Conservation (phyloP, 164 flowering plant species). For the Sedum album region DNA sequence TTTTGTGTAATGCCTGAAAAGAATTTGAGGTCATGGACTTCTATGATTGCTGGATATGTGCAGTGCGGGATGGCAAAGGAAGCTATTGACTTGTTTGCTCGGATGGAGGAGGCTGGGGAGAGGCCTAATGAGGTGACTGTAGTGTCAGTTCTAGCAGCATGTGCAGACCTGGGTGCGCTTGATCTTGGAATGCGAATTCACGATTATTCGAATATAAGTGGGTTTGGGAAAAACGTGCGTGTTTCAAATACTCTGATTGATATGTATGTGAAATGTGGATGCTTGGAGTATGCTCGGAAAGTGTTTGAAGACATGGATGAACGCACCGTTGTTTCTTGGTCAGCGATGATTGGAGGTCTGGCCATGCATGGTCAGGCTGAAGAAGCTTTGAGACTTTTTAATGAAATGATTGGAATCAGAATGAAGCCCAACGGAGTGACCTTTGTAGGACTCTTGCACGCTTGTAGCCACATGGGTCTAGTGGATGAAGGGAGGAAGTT, state of each 20-base stretch:
- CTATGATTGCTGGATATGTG: conserved; percentile 53
- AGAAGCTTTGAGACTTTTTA: conserved; percentile 36
- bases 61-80: conserved; percentile 53
- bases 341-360: conserved; percentile 67
- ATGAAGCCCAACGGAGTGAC: conserved; percentile 50
- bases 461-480: conserved; percentile 62
- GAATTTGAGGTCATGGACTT: conserved; percentile 59
- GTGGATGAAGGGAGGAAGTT: conserved; percentile 34
- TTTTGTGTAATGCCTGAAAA: conserved; percentile 50
- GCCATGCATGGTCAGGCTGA: conserved; percentile 50
- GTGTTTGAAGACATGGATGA: conserved; percentile 48
- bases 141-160: conserved; percentile 61
- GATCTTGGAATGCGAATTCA: conserved; percentile 58
- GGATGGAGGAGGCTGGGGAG: conserved; percentile 52
- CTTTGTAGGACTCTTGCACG: conserved; percentile 49
- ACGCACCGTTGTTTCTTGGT: conserved; percentile 69
- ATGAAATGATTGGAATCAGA: conserved; percentile 29
- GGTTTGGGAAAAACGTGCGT: conserved; percentile 35
- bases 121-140: conserved; percentile 58
- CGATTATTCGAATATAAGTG: conserved; percentile 32
- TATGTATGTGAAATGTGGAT: conserved; percentile 74
- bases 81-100: conserved; percentile 34
- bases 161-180: conserved; percentile 59
- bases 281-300: conserved; percentile 39
- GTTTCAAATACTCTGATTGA: conserved; percentile 59